Evolutionary conservation across 495 filamentous ascomycete genomes (phyloP), one percentile per base, ranked within the genome.

Genomic region (Xylaria curta): DNA sequence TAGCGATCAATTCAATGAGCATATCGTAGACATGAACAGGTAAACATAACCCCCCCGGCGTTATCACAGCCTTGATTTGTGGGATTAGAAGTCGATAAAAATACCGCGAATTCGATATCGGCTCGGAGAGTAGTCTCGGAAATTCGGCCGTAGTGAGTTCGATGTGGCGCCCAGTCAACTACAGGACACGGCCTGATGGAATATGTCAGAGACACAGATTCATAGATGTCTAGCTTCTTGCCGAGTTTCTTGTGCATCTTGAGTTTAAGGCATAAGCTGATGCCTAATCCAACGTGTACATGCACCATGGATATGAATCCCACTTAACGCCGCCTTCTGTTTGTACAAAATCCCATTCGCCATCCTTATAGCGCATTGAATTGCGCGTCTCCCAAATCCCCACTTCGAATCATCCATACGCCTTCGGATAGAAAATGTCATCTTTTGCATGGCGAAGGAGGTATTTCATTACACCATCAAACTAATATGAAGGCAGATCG

Each of bases 121-220:
- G 58, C 58, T 60, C 58, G 31, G 58, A 60, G 58, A 12, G 33
- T 4, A 38, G 21, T 38, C 58, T 60, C 58, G 58, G 58, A 60
- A 40, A n/a, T 60, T 17, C 58, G 58, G 33, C 33, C 33, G n/a
- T 38, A 60, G 33, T 60, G 58, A n/a, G 26, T 33, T 59, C 5
- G 49, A 56, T 56, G 24, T 26, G 53, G 53, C 4, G 28, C 53
- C 13, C 26, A 2, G 26, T 54, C 51, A 31, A 56, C 15, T 13
- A 28, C 26, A 31, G 5, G 53, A 56, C 5, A 56, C 4, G 13
- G 15, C 13, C 13, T 56, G 26, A 31, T 28, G 26, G 26, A 31
- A 31, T 54, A 60, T 21, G 26, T 10, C 2, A 21, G 6, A 38
- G 19, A 36, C 19, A 21, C 0, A 49, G 4, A n/a, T 17, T 21